These are phyloP conservation scores for Fraxinus sp. DNA, from an alignment of 305 asterid genomes.

Conservation along the genomic window DNA sequence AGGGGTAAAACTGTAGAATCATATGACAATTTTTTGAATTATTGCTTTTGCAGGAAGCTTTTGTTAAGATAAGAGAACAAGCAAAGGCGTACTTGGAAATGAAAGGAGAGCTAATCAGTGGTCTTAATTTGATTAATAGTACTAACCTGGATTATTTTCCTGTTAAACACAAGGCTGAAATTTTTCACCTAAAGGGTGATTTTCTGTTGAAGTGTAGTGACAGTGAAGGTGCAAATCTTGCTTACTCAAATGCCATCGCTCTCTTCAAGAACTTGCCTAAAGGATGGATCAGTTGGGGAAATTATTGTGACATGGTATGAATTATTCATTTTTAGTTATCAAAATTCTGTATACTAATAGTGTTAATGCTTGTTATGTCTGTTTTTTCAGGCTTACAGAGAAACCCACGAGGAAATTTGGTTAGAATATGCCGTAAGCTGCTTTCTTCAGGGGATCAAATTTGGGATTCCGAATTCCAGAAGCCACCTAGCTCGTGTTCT, in stretches of 20 bases:
- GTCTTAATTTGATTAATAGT: constrained; percentile 90
- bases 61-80: constrained; percentile 96
- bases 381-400: constrained; percentile 74
- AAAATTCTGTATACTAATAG: constrained; percentile 7
- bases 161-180: constrained; percentile 93
- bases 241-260: constrained; percentile 86
- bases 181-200: constrained; percentile 93
- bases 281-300: constrained; percentile 99
- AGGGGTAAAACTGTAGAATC: neutral
- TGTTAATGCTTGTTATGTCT: constrained; percentile 21
- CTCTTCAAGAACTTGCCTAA: constrained; percentile 95
- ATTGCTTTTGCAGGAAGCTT: constrained; percentile 80
- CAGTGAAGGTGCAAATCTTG: constrained; percentile 94
- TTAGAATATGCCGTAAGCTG: constrained; percentile 97
- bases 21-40: constrained; percentile 3
- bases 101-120: constrained; percentile 97
- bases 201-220: constrained; percentile 89
- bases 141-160: constrained; percentile 97
- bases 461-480: constrained; percentile 94
- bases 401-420: constrained; percentile 94
- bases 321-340: constrained; percentile 18
- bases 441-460: constrained; percentile 96
- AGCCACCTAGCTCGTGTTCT: constrained; percentile 98
- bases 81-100: constrained; percentile 96
- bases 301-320: constrained; percentile 93